phyloP scores from a whole-genome alignment of 306 rosid species.

The Glycyrrhiza uralensis region DNA sequence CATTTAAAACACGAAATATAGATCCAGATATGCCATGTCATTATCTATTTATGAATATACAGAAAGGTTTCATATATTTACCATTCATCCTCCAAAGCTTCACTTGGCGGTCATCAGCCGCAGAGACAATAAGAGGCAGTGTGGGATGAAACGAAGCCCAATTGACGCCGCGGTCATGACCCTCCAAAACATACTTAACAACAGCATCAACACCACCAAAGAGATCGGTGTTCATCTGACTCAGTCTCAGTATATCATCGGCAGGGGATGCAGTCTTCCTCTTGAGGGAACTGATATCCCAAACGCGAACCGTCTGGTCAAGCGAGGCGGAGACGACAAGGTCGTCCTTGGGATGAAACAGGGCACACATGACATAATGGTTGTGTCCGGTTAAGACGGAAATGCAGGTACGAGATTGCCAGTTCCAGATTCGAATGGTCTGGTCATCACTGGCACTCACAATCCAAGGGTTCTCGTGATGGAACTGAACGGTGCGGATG shows the following conservation, averaged over 20 bases:
- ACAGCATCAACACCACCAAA: constrained; percentile 95
- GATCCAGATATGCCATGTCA: not conserved
- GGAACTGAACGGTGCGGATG: constrained; percentile 93
- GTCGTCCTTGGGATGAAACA: constrained; percentile 90
- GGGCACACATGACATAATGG: constrained; percentile 94
- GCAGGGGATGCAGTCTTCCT: constrained; percentile 83
- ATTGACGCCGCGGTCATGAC: constrained; percentile 96
- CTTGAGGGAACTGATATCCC: constrained; percentile 88
- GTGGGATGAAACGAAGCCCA: constrained; percentile 95
- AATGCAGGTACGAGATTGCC: constrained; percentile 95
- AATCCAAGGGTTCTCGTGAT: constrained; percentile 93
- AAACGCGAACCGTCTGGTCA: constrained; percentile 95
- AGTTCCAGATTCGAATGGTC: constrained; percentile 98
- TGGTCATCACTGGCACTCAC: constrained; percentile 98
- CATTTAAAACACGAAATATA: not conserved
- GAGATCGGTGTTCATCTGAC: constrained; percentile 94
- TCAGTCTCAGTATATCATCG: constrained; percentile 72
- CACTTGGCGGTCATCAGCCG: constrained; percentile 94
- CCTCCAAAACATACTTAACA: constrained; percentile 96
- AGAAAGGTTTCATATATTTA: constrained; percentile 19
- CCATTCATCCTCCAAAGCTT: constrained; percentile 98
- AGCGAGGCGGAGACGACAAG: constrained; percentile 91
- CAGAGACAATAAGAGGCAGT: constrained; percentile 89
- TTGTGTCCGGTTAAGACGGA: constrained; percentile 96
- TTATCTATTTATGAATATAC: not conserved